phyloP scores from a whole-genome alignment of 306 rosid species.

The Pterocarpus macrocarpus region DNA sequence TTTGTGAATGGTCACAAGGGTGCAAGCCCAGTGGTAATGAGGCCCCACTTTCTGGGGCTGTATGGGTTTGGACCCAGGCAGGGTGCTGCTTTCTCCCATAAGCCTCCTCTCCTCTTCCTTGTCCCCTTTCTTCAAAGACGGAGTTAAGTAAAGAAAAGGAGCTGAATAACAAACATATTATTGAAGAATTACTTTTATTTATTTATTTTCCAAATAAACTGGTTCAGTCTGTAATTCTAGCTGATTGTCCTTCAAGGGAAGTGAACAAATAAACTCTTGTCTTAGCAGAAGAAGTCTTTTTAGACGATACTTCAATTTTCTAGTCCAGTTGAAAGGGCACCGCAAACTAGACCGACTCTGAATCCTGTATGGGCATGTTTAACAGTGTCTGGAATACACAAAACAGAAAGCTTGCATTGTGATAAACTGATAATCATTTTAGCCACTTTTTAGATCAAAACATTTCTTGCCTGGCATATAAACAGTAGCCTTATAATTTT shows the following conservation, averaged over 20 bases:
- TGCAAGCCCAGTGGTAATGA: conserved; percentile 13
- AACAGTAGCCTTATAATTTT: background rate
- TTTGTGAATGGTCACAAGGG: background rate
- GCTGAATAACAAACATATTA: background rate
- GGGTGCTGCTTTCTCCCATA: background rate
- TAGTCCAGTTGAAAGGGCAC: background rate
- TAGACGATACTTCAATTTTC: conserved; percentile 25
- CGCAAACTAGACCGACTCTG: too few species aligned
- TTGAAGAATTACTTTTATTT: background rate
- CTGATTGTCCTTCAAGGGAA: conserved; percentile 4
- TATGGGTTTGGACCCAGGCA: background rate
- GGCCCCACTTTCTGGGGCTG: background rate
- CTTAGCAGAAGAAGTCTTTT: background rate
- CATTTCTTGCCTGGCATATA: conserved; percentile 2
- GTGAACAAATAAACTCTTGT: background rate
- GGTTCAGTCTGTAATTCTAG: conserved; percentile 11
- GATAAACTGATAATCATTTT: background rate
- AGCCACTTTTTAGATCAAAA: background rate
- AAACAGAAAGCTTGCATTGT: background rate
- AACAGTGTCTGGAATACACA: background rate
- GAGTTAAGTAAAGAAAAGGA: conserved; percentile 10
- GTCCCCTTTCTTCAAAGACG: background rate
- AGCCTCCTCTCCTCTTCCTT: background rate
- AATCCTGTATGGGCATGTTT: background rate
- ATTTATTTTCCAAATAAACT: background rate